Percentiles rank a stretch among this genome's conserved stretches.
Evolutionary conservation across 345 rosid species (phyloP).

Genomic region (Schrenkiella parvula): DNA sequence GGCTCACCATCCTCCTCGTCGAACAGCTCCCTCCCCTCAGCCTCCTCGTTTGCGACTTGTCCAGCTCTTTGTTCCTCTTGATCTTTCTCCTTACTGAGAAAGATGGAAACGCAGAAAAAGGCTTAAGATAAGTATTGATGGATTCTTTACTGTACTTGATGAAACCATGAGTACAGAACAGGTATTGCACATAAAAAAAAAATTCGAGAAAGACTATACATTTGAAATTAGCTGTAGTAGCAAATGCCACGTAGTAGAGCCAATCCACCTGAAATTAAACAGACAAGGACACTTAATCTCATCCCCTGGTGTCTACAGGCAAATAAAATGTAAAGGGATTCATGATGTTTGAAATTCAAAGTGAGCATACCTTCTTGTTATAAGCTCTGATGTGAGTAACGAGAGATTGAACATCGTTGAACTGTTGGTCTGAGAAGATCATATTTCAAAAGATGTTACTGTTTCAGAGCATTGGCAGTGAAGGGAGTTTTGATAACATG

Average conservation of each 20-base stretch:
- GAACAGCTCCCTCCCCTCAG: too few species aligned
- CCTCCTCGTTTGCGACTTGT: neutral
- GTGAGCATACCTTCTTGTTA: conserved; percentile 63
- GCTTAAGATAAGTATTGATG: too few species aligned
- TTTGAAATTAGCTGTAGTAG: conserved; percentile 55
- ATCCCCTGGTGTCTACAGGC: too few species aligned
- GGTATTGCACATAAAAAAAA: neutral
- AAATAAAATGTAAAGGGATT: too few species aligned
- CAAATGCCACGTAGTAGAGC: conserved; percentile 87
- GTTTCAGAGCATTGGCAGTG: neutral
- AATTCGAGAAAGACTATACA: conserved; percentile 37
- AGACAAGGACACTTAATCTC: too few species aligned
- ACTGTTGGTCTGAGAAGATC: conserved; percentile 54
- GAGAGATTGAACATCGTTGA: conserved; percentile 93
- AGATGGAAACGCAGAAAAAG: too few species aligned
- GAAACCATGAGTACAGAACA: neutral
- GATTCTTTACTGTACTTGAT: neutral
- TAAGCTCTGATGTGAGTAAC: conserved; percentile 83
- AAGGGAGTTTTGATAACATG: neutral
- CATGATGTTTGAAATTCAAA: too few species aligned
- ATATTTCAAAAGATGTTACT: neutral
- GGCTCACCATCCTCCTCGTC: too few species aligned
- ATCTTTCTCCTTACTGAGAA: too few species aligned
- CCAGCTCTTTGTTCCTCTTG: too few species aligned
- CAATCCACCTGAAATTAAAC: conserved; percentile 64